Evolutionary conservation across 768 basidiomycete genomes (phyloP), one percentile per base, ranked within the genome.

Genomic region (Hypholoma sublateritium): DNA sequence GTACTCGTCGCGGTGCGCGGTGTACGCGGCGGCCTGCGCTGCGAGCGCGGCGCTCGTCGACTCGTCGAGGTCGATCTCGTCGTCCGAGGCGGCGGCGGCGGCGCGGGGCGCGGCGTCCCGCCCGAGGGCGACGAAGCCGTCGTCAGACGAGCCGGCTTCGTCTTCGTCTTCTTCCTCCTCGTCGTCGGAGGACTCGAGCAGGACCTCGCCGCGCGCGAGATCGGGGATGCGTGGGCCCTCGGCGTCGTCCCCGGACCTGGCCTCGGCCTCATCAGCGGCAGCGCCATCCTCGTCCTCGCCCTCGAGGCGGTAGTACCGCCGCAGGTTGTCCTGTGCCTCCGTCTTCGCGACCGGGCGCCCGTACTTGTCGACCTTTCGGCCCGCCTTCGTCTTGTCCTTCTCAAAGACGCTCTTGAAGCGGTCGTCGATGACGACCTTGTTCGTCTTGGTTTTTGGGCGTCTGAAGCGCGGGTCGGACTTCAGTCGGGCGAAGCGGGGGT

Each of bases 381-480:
- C 83, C 83, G 70, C 69, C 67, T 79, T 78, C 61, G 68, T 74
- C 56, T 78, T 77, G 54, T 71, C 75, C 51, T 77, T 73, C 13
- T 77, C 72, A 43, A 98, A 84, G 17, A 97, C 80, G 53, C 80
- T 75, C 70, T 89, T 92, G 81, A 98, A 99, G 21, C 97, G 87
- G 11, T 94, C 87, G 69, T 99, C 97, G 36, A 98, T 82, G 52
- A 89, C 83, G 51, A 97, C 88, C 72, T 95, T 97, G 61, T 84
- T 76, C 56, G 85, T 76, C 35, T 87, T 84, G 71, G 88, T 92
- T 69, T 86, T 91, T 2, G 92, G 90, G 32, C 83, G 82, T 22
- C 95, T 80, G 76, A 99, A 99, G 48, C 97, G 86, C 45, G 97
- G 97, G 69, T 99, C 96, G 13, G 93, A 86, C 68, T 85, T 88